Evolutionary conservation across 192 early-diverging fungal genomes (phyloP).

Genomic region (Coemansia sp.): DNA sequence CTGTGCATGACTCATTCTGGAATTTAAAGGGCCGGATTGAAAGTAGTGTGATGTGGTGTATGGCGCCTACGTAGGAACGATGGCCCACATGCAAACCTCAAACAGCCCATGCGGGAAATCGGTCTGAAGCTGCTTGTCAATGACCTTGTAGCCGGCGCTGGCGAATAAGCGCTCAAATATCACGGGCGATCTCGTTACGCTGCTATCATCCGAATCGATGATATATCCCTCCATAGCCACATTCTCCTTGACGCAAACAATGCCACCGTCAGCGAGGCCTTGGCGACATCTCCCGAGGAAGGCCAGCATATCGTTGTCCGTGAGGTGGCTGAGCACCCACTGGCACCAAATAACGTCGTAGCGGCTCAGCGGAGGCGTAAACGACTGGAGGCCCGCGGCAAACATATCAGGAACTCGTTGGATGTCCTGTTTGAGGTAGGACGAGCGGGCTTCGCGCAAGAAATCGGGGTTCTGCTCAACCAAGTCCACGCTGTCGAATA

Average conservation of each 20-base stretch:
- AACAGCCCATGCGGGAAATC: constrained; percentile 69
- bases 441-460: constrained; percentile 64
- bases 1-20: no score
- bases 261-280: constrained; percentile 63
- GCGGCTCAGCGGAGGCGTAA: constrained; percentile 60
- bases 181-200: constrained; percentile 57
- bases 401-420: constrained; percentile 67
- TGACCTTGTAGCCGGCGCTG: constrained; percentile 58
- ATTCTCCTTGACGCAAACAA: constrained; percentile 95
- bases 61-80: constrained; percentile 2
- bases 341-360: constrained; percentile 99
- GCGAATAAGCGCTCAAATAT: constrained; percentile 61
- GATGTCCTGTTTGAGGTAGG: constrained; percentile 61
- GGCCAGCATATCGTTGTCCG: constrained; percentile 79
- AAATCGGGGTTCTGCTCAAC: constrained; percentile 84
- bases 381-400: constrained; percentile 79
- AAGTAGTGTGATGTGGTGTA: background rate
- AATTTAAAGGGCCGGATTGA: no score
- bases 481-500: constrained; percentile 85
- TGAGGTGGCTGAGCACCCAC: constrained; percentile 94
- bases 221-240: constrained; percentile 61
- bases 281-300: constrained; percentile 78
- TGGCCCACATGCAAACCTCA: constrained; percentile 67
- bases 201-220: constrained; percentile 82
- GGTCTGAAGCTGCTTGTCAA: constrained; percentile 64